phyloP scores from a whole-genome alignment of 1,284 basidiomycete genomes.

The Entoloma clypeatum region DNA sequence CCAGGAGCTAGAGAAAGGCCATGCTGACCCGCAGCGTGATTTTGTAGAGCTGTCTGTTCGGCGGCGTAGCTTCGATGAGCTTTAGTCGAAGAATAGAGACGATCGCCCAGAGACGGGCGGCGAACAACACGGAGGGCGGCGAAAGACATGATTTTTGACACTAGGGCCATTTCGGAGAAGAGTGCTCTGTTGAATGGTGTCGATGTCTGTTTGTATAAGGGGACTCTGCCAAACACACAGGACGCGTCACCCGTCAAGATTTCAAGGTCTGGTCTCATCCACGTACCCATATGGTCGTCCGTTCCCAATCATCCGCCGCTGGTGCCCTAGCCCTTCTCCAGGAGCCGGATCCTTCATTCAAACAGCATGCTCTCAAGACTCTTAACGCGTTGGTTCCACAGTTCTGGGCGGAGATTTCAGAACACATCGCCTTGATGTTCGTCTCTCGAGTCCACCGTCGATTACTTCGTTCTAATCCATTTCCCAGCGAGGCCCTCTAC shows the following conservation, averaged over 20 bases:
- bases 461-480: constrained; percentile 16
- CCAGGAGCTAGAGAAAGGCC: constrained; percentile 7
- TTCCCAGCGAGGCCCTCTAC: constrained; percentile 79
- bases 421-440: constrained; percentile 86
- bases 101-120: constrained; percentile 38
- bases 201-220: constrained; percentile 28
- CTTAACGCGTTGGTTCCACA: constrained; percentile 82
- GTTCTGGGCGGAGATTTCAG: constrained; percentile 98
- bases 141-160: constrained; percentile 50
- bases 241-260: constrained; percentile 35
- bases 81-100: constrained; percentile 23
- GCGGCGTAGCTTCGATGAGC: constrained; percentile 43
- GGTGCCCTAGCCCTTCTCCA: constrained; percentile 87
- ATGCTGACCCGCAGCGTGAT: constrained; percentile 65
- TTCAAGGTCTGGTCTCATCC: constrained; percentile 16
- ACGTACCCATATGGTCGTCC: constrained; percentile 61
- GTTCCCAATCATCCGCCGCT: constrained; percentile 75
- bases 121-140: constrained; percentile 41
- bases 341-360: constrained; percentile 83
- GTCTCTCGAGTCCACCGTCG: constrained; percentile 30
- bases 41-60: constrained; percentile 54
- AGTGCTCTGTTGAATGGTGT: constrained; percentile 19
- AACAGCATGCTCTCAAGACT: constrained; percentile 84
- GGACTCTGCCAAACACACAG: constrained; percentile 27
- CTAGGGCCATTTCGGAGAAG: constrained; percentile 35